Base-by-base conservation (phyloP, 371 early-diverging fungal genomes). In the Mucor mucedo region DNA sequence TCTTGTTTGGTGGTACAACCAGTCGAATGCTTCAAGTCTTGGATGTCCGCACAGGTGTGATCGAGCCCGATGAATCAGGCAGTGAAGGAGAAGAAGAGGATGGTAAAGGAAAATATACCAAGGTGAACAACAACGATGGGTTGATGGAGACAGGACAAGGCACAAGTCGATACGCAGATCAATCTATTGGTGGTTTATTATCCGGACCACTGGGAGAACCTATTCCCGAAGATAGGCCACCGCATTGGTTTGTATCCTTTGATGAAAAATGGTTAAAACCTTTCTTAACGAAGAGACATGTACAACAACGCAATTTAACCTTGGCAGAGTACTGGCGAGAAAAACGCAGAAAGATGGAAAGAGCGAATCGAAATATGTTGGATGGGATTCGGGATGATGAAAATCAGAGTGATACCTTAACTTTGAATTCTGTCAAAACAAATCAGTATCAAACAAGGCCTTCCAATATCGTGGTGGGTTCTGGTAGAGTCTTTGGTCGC, bases 1-100 rank as follows among this genome's bases (percentile, higher is more conserved):
- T 94, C 13, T 75, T 93, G 27, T 91, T 97, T 74, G 98, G 98
- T 57, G 95, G 96, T 11, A 93, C 92, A 0, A 95, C 94, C 0
- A 86, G 88, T 40, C 82, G 84, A 16, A 91, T 93, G 74, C 80
- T 96, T 30, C 86, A 89, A 63, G 73, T 86, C 14, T 74, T 95
- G 7, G 85, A 88, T 16, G 91, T 96, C 62, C 76, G 84, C 35
- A 90, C 92, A 0, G 95, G 93, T 21, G 91, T 91, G 11, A 79
- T 84, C 6, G 86, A 86, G 53, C 80, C 80, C 1, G 80, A 83
- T 48, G 79, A 79, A 33, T 80, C 84, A 0, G 78, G 77, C 0
- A 82, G 84, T 52, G 85, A 84, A 13, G 85, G 78, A 32, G 85
- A 85, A 52, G 84, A 86, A 38, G 84, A 80, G 53, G 81, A 83